Base-by-base conservation (phyloP, 495 filamentous ascomycete species). In the Aspergillus sclerotiicarbonarius region DNA sequence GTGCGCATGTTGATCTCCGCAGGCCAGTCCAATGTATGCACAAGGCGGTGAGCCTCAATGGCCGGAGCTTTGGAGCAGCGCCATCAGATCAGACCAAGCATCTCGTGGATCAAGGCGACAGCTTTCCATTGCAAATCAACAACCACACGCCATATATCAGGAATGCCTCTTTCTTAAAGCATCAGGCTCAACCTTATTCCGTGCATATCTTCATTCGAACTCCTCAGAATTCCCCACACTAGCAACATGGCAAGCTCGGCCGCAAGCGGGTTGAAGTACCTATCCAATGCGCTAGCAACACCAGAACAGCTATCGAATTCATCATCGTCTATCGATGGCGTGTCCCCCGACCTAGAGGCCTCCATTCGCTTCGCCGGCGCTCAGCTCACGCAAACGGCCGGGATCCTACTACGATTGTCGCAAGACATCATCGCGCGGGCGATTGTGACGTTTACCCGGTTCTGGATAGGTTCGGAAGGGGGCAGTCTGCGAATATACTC, bases 371-470 rank as follows among this genome's bases (percentile, higher is more conserved):
- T 75, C 53, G 76, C 77, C 20, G 80, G 79, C 4, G 84, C 89
- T 43, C 84, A 86, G 55, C 82, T 98, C 6, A 95, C 90, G 10
- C 95, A 98, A 69, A 83, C 89, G 16, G 91, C 94, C 10, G 95
- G 94, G 6, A 77, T 96, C 7, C 81, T 98, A 8, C 80, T 98
- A 3, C 83, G 89, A 43, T 75, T 98, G 49, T 89, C 93, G 1
- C 95, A 98, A 65, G 90, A 93, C 55, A 83, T 91, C 48, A 91
- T 96, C 29, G 88, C 92, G 13, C 90, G 92, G 64, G 90, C 94
- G 3, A 88, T 92, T 63, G 84, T 98, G n/a, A 75, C 94, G 0
- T 84, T 96, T 30, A 88, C 86, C n/a, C 81, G 94, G 6, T 96
- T 92, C 76, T 97, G 90, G 85, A 74, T 92, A 6, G 84, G 85